A percentile compares a stretch with the other conserved stretches of the same genome.
Conservation (phyloP, 352 stramenopile genomes). For the Pythium sp. region DNA sequence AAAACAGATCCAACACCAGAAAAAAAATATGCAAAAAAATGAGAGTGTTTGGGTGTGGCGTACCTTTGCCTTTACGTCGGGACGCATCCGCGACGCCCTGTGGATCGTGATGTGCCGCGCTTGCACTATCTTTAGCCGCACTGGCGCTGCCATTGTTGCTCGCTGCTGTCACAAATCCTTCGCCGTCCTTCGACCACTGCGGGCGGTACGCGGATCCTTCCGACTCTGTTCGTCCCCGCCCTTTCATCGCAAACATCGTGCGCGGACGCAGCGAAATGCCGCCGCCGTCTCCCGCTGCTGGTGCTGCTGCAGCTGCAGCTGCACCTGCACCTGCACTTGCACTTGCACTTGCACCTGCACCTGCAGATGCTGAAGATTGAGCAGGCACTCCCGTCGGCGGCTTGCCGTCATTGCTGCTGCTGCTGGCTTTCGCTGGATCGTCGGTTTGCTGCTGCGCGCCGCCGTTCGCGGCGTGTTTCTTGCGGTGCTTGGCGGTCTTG, state of each 20-base stretch:
- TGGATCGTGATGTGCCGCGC: constrained; percentile 20
- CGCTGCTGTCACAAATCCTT: constrained; percentile 71
- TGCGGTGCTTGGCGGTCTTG: constrained; percentile 72
- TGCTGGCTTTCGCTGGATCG: constrained; percentile 10
- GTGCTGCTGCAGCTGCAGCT: not conserved
- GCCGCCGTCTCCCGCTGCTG: constrained; percentile 13
- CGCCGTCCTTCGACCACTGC: constrained; percentile 85
- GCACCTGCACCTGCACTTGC: not conserved
- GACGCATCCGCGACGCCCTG: constrained; percentile 23
- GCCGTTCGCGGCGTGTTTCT: constrained; percentile 35
- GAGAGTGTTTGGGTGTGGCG: not conserved
- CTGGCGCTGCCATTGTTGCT: constrained; percentile 6
- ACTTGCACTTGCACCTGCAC: not conserved
- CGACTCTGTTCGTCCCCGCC: constrained; percentile 65
- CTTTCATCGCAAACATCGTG: constrained; percentile 89
- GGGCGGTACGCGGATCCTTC: constrained; percentile 70
- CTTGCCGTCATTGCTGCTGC: constrained; percentile 10
- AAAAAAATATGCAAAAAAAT: constrained; percentile 8
- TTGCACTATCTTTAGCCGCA: constrained; percentile 21
- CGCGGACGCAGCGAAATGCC: constrained; percentile 77
- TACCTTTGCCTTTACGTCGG: constrained; percentile 77
- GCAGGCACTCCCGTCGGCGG: not conserved
- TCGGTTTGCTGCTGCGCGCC: constrained; percentile 15
- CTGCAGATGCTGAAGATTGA: too few species aligned
- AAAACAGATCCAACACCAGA: not conserved